Evolutionary conservation across 805 yeast genomes (phyloP).

Genomic region (Candida sithepensis): DNA sequence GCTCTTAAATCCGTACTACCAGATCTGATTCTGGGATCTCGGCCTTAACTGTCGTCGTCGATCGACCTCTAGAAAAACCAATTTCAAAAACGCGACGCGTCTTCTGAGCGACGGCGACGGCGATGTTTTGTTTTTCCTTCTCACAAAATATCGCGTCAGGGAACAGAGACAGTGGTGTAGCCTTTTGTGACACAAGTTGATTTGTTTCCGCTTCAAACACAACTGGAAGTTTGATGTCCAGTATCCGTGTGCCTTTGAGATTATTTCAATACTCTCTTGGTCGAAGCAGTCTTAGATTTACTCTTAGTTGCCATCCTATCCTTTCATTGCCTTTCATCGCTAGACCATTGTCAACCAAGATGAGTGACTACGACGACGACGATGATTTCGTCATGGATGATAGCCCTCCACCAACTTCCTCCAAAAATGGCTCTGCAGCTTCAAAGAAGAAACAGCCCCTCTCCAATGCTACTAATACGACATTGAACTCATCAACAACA

Average conservation of each 20-base stretch:
- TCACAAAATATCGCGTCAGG: background rate
- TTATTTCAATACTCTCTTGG: background rate
- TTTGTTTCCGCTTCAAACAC: background rate
- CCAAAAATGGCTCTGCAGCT: slow-evolving; percentile 5
- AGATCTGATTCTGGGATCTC: background rate
- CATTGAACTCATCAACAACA: background rate
- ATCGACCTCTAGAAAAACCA: too few relatives aligned
- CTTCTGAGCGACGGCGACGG: background rate
- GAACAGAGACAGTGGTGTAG: background rate
- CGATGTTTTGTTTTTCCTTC: background rate
- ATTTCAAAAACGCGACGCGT: background rate
- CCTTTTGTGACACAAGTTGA: too few relatives aligned
- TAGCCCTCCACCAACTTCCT: slow-evolving; percentile 2
- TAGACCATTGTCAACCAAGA: background rate
- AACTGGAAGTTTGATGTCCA: background rate
- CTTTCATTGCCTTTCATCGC: background rate
- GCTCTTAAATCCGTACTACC: background rate
- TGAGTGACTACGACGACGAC: slow-evolving; percentile 10
- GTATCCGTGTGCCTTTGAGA: background rate
- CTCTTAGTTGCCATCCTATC: background rate
- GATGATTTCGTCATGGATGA: slow-evolving; percentile 8
- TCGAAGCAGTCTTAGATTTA: background rate
- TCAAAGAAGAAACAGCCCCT: slow-evolving; percentile 38
- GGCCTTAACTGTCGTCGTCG: too few relatives aligned
- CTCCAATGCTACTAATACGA: slow-evolving; percentile 24